Evolutionary conservation across 192 early-diverging fungal species (phyloP).

Genomic region (Ramicandelaber brevisporus): DNA sequence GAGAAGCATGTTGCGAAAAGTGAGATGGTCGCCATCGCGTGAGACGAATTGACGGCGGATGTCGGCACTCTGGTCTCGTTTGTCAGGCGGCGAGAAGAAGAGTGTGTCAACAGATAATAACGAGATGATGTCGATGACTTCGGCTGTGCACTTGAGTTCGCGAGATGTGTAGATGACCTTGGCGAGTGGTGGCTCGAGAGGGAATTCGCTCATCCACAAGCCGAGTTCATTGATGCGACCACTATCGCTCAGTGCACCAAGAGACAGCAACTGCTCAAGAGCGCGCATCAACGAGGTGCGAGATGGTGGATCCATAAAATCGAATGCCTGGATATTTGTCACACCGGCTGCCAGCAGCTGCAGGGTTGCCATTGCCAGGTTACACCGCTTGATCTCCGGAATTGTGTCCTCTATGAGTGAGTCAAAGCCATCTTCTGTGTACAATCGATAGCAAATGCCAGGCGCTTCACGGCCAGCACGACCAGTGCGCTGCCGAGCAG

Average conservation of each 20-base stretch:
- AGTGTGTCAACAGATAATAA: constrained; percentile 78
- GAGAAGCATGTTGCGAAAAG: constrained; percentile 58
- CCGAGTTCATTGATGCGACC: constrained; percentile 57
- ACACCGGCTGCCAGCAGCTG: constrained; percentile 82
- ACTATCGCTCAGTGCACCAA: constrained; percentile 62
- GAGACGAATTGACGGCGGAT: constrained; percentile 59
- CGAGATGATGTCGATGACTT: constrained; percentile 72
- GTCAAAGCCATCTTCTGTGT: constrained; percentile 58
- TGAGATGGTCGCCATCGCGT: constrained; percentile 82
- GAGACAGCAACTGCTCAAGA: constrained; percentile 65
- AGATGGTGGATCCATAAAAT: constrained; percentile 84
- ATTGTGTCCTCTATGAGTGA: constrained; percentile 49
- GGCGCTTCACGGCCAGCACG: constrained; percentile 91
- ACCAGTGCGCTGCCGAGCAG: constrained; percentile 72
- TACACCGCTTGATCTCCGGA: constrained; percentile 88
- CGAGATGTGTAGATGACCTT: constrained; percentile 76
- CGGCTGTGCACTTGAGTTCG: constrained; percentile 43
- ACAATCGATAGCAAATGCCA: constrained; percentile 78
- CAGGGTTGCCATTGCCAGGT: constrained; percentile 61
- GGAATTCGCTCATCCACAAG: constrained; percentile 68
- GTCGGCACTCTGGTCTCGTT: constrained; percentile 58
- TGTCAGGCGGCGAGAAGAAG: constrained; percentile 69
- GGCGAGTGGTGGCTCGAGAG: constrained; percentile 68
- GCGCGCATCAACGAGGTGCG: constrained; percentile 49
- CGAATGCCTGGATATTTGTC: constrained; percentile 66